Percentiles rank a stretch among this genome's conserved stretches.
phyloP scores from a whole-genome alignment of 306 rosid genomes.

The Medicago lupulina region DNA sequence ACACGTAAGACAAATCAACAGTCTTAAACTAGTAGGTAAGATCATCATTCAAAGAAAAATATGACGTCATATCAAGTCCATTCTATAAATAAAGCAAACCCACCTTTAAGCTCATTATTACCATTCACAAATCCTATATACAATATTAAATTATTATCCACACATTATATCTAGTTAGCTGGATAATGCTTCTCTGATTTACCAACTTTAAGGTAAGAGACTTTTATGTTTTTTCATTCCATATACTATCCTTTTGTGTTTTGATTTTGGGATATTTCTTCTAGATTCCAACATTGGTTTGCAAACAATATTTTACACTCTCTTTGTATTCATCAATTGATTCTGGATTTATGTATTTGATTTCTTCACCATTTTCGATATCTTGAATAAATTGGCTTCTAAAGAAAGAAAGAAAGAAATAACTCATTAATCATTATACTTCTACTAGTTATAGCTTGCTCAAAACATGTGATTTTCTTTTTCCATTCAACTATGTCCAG shows the following conservation, averaged over 20 bases:
- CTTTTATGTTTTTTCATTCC: constrained; percentile 27
- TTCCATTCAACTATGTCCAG: neutral
- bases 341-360: no score
- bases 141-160: neutral
- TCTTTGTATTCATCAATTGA: no score
- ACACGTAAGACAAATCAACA: constrained; percentile 35
- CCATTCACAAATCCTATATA: neutral
- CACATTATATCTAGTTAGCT: neutral
- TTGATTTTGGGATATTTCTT: constrained; percentile 11
- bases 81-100: constrained; percentile 25
- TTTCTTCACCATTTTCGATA: no score
- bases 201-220: constrained; percentile 44
- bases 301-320: neutral
- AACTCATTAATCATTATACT: no score
- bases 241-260: neutral
- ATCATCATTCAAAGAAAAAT: neutral
- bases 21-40: neutral
- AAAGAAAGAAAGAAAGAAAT: no score
- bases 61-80: neutral
- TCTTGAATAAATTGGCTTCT: no score
- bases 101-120: neutral
- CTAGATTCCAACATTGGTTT: constrained; percentile 14
- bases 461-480: neutral
- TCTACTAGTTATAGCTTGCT: no score
- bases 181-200: constrained; percentile 2